Evolutionary conservation across 192 early-diverging fungal genomes (phyloP).

Genomic region (Bifiguratus adelaidae): DNA sequence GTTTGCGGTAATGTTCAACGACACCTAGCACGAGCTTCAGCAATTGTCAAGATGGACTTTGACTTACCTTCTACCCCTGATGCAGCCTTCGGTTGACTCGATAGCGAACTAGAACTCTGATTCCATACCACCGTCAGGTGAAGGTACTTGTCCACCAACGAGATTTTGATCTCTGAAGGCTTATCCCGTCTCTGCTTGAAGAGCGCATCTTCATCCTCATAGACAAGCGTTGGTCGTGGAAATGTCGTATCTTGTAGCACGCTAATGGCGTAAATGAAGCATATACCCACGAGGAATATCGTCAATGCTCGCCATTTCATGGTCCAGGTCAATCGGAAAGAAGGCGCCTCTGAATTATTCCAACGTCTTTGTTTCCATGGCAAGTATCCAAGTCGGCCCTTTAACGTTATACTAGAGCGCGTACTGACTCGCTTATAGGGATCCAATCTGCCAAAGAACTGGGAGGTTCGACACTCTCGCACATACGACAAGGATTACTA

Average conservation of each 20-base stretch:
- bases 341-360: too few species aligned
- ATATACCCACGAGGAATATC: constrained; percentile 8
- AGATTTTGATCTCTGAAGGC: constrained; percentile 6
- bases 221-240: constrained; percentile 8
- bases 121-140: constrained; percentile 13
- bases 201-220: background rate
- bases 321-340: background rate
- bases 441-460: constrained; percentile 51
- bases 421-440: too few species aligned
- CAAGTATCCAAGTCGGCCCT: too few species aligned
- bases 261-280: constrained; percentile 16
- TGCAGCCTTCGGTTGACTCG: background rate
- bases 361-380: too few species aligned
- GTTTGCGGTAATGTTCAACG: too few species aligned
- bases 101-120: background rate
- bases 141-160: constrained; percentile 4
- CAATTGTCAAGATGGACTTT: background rate
- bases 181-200: background rate
- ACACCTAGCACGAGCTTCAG: background rate
- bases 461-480: constrained; percentile 60
- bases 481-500: constrained; percentile 63
- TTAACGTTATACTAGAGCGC: too few species aligned
- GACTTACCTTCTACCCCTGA: background rate
- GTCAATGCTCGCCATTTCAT: constrained; percentile 24
- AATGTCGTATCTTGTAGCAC: constrained; percentile 20